A percentile compares a stretch with the other conserved stretches of the same genome.
Evolutionary conservation across 1,284 basidiomycete species (phyloP).

Genomic region (Agaricales sp.): DNA sequence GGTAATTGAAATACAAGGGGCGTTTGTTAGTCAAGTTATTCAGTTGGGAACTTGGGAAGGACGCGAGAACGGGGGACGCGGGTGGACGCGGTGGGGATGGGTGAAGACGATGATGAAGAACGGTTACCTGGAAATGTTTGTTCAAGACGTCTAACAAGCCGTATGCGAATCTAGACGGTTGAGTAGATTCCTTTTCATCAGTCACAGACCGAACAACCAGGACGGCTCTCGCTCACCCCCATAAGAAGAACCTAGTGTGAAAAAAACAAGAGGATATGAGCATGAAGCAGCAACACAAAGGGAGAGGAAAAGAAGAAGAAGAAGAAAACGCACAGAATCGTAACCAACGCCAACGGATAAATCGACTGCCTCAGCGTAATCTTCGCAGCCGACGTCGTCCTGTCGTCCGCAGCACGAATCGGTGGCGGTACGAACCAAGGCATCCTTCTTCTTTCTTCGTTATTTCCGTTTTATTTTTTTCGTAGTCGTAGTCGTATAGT

Average conservation of each 20-base stretch:
- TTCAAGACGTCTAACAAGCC: not conserved
- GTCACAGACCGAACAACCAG: too few relatives aligned
- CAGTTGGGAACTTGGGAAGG: too few relatives aligned
- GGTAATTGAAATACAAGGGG: too few relatives aligned
- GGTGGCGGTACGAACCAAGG: not conserved
- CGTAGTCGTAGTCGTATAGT: too few relatives aligned
- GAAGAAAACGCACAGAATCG: not conserved
- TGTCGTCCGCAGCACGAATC: not conserved
- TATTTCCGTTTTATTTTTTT: too few relatives aligned
- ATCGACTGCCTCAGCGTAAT: conserved; percentile 1
- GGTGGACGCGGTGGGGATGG: not conserved
- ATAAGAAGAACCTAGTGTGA: not conserved
- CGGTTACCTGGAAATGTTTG: conserved; percentile 2
- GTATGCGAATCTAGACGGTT: not conserved
- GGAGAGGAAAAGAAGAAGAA: too few relatives aligned
- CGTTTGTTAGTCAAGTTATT: too few relatives aligned
- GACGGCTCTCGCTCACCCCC: not conserved
- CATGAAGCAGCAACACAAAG: not conserved
- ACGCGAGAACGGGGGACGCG: too few relatives aligned
- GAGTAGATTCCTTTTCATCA: too few relatives aligned
- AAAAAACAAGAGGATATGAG: not conserved
- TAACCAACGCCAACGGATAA: not conserved
- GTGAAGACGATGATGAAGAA: not conserved
- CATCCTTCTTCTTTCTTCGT: too few relatives aligned
- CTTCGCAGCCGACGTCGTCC: not conserved